Evolutionary conservation across 179 eudicot species (phyloP).

Genomic region (Amaranthus tricolor): DNA sequence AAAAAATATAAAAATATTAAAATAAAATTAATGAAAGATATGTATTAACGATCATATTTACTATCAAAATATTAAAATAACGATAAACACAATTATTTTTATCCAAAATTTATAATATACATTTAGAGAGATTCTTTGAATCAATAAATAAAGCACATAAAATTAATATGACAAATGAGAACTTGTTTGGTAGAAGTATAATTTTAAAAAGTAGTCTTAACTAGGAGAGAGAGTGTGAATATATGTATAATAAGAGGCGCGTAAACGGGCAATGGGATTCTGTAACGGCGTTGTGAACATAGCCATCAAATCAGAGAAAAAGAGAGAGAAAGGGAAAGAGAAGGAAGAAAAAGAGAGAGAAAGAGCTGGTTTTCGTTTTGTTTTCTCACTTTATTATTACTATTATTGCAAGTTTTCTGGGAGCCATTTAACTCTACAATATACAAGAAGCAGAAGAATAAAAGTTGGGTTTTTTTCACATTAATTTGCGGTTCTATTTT

Average conservation of each 20-base stretch:
- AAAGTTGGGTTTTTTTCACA: not conserved
- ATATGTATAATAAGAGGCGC: constrained; percentile 26
- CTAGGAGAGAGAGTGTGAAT: not conserved
- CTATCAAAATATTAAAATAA: too few relatives aligned
- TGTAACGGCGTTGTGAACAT: constrained; percentile 21
- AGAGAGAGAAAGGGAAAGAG: not conserved
- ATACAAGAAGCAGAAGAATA: not conserved
- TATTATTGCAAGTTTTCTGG: not conserved
- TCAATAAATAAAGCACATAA: too few relatives aligned
- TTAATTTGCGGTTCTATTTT: not conserved
- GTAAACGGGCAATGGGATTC: constrained; percentile 17
- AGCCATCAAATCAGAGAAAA: constrained; percentile 6
- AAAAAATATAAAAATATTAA: too few relatives aligned
- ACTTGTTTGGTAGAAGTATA: too few relatives aligned
- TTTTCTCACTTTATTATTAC: not conserved
- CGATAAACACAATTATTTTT: too few relatives aligned
- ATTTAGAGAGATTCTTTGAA: too few relatives aligned
- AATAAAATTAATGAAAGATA: too few relatives aligned
- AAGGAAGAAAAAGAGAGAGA: not conserved
- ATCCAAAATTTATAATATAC: too few relatives aligned
- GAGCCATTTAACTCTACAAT: not conserved
- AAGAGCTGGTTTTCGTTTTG: not conserved
- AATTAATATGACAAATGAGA: too few relatives aligned
- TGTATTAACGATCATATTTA: too few relatives aligned
- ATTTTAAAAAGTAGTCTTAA: not conserved